Conservation (phyloP, 192 early-diverging fungal species). For the Podila epicladia region DNA sequence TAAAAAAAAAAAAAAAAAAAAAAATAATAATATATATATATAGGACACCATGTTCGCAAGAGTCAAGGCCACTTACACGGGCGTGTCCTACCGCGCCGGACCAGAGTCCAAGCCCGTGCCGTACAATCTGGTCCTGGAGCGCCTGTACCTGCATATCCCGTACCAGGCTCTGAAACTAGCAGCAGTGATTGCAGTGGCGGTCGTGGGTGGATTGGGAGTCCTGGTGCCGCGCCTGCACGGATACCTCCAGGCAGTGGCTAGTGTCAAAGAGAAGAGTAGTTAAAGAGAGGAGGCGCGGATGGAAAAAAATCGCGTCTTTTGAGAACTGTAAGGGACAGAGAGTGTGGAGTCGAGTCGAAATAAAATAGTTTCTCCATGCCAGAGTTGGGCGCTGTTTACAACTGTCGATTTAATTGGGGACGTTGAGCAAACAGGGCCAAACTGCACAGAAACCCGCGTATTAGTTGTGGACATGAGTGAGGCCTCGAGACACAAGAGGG, state of each 20-base stretch:
- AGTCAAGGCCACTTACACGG: slow-evolving; percentile 42
- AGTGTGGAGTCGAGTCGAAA: too few relatives aligned
- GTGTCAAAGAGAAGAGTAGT: background rate
- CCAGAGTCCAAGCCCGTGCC: slow-evolving; percentile 24
- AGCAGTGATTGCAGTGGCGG: slow-evolving; percentile 9
- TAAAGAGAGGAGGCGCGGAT: background rate
- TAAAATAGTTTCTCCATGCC: background rate
- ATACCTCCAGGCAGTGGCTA: background rate
- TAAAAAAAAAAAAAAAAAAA: too few relatives aligned
- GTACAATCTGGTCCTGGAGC: slow-evolving; percentile 38
- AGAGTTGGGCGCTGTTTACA: too few relatives aligned
- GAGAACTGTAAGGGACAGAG: background rate
- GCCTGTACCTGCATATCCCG: slow-evolving; percentile 39
- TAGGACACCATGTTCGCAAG: slow-evolving; percentile 41
- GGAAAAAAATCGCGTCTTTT: background rate
- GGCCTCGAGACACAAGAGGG: too few relatives aligned
- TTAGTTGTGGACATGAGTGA: too few relatives aligned
- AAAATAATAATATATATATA: too few relatives aligned
- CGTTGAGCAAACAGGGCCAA: too few relatives aligned
- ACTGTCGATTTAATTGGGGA: too few relatives aligned
- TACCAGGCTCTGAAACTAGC: slow-evolving; percentile 47
- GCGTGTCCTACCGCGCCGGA: slow-evolving; percentile 26
- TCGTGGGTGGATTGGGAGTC: slow-evolving; percentile 12
- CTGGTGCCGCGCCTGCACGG: slow-evolving; percentile 17
- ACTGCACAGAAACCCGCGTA: too few relatives aligned